Base-by-base conservation (phyloP, 768 basidiomycete genomes). In the Rubroboletus pulcherrimus region DNA sequence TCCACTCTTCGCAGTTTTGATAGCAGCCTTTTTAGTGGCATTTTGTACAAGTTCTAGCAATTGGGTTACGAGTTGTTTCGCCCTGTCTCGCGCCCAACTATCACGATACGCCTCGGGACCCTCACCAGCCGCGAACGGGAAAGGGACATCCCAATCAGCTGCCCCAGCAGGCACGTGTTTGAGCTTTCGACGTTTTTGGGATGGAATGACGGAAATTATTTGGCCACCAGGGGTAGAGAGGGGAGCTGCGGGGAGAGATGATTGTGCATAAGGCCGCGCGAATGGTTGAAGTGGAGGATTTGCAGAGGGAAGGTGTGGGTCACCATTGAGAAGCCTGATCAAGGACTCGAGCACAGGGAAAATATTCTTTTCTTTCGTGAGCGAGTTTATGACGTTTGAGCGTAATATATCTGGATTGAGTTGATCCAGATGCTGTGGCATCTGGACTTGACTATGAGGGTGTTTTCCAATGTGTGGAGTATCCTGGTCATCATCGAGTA, bases 121-220 rank as follows among this genome's bases (percentile, higher is more conserved):
- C 60, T 92, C 85, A 30, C 87, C 90, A 46, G 77, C 39, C 68
- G 71, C 66, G 59, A 91, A 91, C 7, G 90, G 90, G 67, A 85
- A 91, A 0, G 90, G 90, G 0, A 91, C 81, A 61, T 91, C 88
- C 90, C 90, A 92, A 64, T 91, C 88, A 1, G 69, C 77, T 1
- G 90, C 90, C 11, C 90, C 90, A 21, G 90, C 90, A 34, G 90
- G 90, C 14, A 92, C 88, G 9, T 75, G 72, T 54, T 75, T 77
- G 14, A 91, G 73, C 61, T 81, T 87, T 30, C 88, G 79, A 57
- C 81, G 83, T 71, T 89, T 91, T 19, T 62, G 45, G 7, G 76
- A 63, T 8, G 76, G 66, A 19, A 42, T 12, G 30, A n/a, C 17
- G 29, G 40, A 17, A 12, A 45, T 43, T 34, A 47, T 47, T 15